A percentile compares a stretch with the other conserved stretches of the same genome.
Evolutionary conservation across 2,329 filamentous ascomycete genomes (phyloP).

Genomic region (Malbranchea zuffiana): DNA sequence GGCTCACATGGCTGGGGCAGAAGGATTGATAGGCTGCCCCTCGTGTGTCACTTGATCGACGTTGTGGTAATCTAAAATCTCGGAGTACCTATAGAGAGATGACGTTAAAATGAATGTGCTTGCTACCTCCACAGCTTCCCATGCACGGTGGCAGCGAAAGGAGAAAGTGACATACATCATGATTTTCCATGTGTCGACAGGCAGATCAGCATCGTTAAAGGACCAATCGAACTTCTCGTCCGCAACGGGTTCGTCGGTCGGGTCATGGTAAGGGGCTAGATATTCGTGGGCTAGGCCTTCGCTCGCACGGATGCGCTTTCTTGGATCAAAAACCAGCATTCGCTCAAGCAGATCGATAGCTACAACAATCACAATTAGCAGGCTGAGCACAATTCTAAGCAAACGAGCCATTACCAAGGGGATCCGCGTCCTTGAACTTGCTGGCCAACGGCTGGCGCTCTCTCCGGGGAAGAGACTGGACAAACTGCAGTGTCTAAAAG

Average conservation of each 20-base stretch:
- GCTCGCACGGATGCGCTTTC: conserved; percentile 79
- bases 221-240: conserved; percentile 99
- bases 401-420: conserved; percentile 50
- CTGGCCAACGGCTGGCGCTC: conserved; percentile 74
- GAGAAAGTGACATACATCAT: conserved; percentile 69
- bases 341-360: conserved; percentile 88
- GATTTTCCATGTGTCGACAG: conserved; percentile 99
- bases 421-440: conserved; percentile 94
- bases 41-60: conserved; percentile 48
- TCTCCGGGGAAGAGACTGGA: conserved; percentile 91
- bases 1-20: no score
- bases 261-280: conserved; percentile 91
- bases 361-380: conserved; percentile 25
- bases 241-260: conserved; percentile 86
- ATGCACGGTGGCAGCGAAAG: conserved; percentile 2
- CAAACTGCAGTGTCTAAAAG: conserved; percentile 78
- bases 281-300: conserved; percentile 86
- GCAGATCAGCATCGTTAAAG: conserved; percentile 94
- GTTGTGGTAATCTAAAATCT: conserved; percentile 98
- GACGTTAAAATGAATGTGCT: conserved; percentile 12
- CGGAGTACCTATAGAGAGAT: conserved; percentile 65
- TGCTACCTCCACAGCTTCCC: no score
- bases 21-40: neutral
- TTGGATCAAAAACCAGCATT: conserved; percentile 98
- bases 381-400: neutral